These are phyloP conservation scores for Dactylonectria macrodidyma DNA, from an alignment of 2,329 filamentous ascomycete species.

Conservation along the genomic window DNA sequence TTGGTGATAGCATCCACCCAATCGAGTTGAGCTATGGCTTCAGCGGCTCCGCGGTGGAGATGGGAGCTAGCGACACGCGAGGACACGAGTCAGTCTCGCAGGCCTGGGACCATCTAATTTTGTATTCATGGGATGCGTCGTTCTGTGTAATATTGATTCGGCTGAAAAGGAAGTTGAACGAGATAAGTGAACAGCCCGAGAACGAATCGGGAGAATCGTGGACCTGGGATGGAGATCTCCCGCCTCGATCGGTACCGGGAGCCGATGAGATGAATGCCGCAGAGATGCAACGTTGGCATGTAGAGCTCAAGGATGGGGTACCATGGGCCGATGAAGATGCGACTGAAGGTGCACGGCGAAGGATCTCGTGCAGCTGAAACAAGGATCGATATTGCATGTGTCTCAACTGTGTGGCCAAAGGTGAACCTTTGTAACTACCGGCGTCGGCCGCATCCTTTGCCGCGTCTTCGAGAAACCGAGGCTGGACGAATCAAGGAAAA, in stretches of 20 bases:
- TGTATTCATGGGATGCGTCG: not conserved
- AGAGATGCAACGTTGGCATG: no score
- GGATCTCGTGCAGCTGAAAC: no score
- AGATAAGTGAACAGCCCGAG: not conserved
- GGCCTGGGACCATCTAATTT: not conserved
- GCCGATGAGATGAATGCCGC: no score
- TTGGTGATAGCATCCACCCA: not conserved
- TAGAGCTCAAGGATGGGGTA: not conserved
- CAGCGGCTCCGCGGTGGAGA: conserved; percentile 1
- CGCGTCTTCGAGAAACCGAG: no score
- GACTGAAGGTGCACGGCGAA: not conserved
- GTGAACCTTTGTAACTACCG: no score
- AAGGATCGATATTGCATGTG: no score
- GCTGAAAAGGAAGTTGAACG: not conserved
- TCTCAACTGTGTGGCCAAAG: no score
- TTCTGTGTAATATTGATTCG: not conserved
- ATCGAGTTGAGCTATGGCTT: not conserved
- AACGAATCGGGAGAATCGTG: not conserved
- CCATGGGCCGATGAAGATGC: not conserved
- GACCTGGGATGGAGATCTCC: not conserved
- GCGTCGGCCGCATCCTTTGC: no score
- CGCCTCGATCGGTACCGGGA: not conserved
- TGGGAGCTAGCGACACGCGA: not conserved
- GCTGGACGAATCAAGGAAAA: no score
- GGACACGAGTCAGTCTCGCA: not conserved